Percentiles rank a stretch among this genome's conserved stretches.
These are phyloP conservation scores for Craterostigma plantagineum DNA, from an alignment of 257 asterid species.

Conservation along the genomic window DNA sequence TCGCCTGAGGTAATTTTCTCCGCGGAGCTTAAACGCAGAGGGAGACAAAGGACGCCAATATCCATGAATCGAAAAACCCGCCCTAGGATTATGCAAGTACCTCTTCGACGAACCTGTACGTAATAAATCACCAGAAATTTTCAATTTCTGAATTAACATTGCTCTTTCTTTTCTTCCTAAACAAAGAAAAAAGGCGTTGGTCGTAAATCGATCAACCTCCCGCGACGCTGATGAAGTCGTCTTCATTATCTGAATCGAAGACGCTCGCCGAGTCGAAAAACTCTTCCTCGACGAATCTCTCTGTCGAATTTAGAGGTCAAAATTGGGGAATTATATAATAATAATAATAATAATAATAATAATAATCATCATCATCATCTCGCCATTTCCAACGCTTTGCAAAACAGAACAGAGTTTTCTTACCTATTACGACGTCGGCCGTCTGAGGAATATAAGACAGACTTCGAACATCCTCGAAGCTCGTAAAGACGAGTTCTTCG, in stretches of 20 bases:
- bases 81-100: slow-evolving; percentile 28
- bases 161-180: too few species aligned
- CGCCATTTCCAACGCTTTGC: too few species aligned
- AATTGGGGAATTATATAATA: not conserved
- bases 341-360: too few species aligned
- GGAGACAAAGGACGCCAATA: slow-evolving; percentile 53
- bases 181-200: too few species aligned
- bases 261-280: slow-evolving; percentile 67
- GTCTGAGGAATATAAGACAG: too few species aligned
- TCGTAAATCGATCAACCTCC: slow-evolving; percentile 35
- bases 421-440: too few species aligned
- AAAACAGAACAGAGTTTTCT: too few species aligned
- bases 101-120: slow-evolving; percentile 35
- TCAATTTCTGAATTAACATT: too few species aligned
- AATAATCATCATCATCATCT: too few species aligned
- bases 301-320: slow-evolving; percentile 15
- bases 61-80: slow-evolving; percentile 33
- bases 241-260: slow-evolving; percentile 74
- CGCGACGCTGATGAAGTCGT: slow-evolving; percentile 41
- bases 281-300: slow-evolving; percentile 40
- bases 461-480: not conserved
- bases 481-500: slow-evolving; percentile 17
- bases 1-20: slow-evolving; percentile 64
- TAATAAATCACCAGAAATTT: too few species aligned
- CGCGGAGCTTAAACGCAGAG: slow-evolving; percentile 61